A percentile compares a stretch with the other conserved stretches of the same genome.
These are phyloP conservation scores for Aspergillus conjunctus DNA, from an alignment of 495 filamentous ascomycete genomes.

Conservation along the genomic window DNA sequence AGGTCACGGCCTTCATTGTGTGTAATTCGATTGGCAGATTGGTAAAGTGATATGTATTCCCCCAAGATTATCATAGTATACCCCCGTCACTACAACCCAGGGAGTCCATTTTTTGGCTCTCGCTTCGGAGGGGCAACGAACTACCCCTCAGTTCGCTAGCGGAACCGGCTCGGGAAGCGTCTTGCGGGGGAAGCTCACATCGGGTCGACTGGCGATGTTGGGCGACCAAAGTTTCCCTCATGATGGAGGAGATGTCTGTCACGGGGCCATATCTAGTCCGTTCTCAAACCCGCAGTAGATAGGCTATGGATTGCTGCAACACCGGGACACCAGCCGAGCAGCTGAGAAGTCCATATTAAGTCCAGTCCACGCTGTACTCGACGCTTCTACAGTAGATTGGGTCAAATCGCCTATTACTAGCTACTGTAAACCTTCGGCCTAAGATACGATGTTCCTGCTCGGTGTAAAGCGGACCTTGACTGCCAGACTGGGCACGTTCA, in stretches of 20 bases:
- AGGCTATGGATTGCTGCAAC: neutral
- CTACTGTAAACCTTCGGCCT: neutral
- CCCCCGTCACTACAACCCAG: neutral
- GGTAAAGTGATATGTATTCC: too few species aligned
- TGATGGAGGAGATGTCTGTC: too few species aligned
- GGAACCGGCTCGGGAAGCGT: neutral
- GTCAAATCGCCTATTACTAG: neutral
- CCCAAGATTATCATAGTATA: neutral
- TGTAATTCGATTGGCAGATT: neutral
- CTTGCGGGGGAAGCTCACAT: neutral
- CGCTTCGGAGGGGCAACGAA: neutral
- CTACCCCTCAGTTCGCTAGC: neutral
- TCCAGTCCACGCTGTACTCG: neutral
- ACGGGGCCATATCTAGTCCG: neutral
- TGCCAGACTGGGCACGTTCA: neutral
- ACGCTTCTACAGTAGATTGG: too few species aligned
- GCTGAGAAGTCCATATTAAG: neutral
- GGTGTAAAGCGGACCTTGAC: neutral
- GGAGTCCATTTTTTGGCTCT: too few species aligned
- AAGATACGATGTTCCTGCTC: neutral
- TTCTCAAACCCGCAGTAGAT: neutral
- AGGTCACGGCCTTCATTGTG: neutral
- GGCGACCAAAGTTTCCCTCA: neutral
- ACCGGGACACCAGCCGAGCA: neutral
- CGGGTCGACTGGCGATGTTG: neutral